These are phyloP conservation scores for Magnusiomyces clavatus DNA, from an alignment of 1,139 yeast species.

Conservation along the genomic window DNA sequence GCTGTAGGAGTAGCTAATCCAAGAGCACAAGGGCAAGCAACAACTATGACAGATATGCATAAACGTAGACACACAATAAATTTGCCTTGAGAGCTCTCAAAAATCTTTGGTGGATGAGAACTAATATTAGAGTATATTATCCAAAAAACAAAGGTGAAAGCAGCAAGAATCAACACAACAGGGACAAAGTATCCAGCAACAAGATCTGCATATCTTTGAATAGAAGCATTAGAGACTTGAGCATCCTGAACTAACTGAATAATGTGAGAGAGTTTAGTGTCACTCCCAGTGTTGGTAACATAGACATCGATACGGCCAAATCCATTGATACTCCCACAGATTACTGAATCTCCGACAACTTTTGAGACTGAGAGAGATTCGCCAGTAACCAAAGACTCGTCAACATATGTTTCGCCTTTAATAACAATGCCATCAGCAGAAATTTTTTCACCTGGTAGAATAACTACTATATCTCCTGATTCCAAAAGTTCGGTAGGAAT, in stretches of 20 bases:
- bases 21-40: slow-evolving; percentile 96
- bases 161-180: slow-evolving; percentile 46
- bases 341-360: slow-evolving; percentile 49
- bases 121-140: slow-evolving; percentile 36
- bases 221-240: slow-evolving; percentile 81
- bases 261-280: slow-evolving; percentile 81
- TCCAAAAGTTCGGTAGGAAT: slow-evolving; percentile 74
- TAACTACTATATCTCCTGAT: slow-evolving; percentile 63
- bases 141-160: slow-evolving; percentile 70
- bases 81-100: slow-evolving; percentile 48
- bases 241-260: slow-evolving; percentile 83
- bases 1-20: slow-evolving; percentile 98
- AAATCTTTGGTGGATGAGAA: slow-evolving; percentile 46
- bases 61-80: slow-evolving; percentile 65
- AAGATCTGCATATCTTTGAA: slow-evolving; percentile 80
- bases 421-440: slow-evolving; percentile 87
- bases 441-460: slow-evolving; percentile 78
- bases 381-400: slow-evolving; percentile 87
- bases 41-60: slow-evolving; percentile 90
- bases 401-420: slow-evolving; percentile 72
- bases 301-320: slow-evolving; percentile 61
- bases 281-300: slow-evolving; percentile 67
- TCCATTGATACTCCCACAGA: slow-evolving; percentile 91
- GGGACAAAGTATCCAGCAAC: slow-evolving; percentile 88
- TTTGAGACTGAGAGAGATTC: slow-evolving; percentile 75